A percentile compares a stretch with the other conserved stretches of the same genome.
These are phyloP conservation scores for Hordeum pubiflorum DNA, from an alignment of 202 grass and related monocot species.

Conservation along the genomic window DNA sequence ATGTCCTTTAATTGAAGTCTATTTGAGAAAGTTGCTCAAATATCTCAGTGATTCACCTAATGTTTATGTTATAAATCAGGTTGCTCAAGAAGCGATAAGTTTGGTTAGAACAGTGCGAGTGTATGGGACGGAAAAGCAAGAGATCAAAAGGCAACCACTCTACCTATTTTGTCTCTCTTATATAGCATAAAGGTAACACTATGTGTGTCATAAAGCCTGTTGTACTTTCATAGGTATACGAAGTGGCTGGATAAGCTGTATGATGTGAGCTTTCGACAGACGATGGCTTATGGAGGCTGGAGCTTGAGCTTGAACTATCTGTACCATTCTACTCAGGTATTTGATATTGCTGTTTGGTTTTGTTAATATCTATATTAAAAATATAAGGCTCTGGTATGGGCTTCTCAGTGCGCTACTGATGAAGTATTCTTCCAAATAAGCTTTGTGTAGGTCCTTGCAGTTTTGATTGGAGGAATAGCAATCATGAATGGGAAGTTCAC, in stretches of 20 bases:
- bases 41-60: slow-evolving; percentile 1
- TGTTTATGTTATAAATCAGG: slow-evolving; percentile 42
- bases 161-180: background rate
- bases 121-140: slow-evolving; percentile 89
- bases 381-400: slow-evolving; percentile 1
- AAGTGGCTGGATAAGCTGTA: slow-evolving; percentile 85
- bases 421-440: slow-evolving; percentile 69
- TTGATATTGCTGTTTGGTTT: slow-evolving; percentile 12
- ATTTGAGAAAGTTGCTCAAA: slow-evolving; percentile 17
- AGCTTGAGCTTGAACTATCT: slow-evolving; percentile 95
- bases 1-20: background rate
- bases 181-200: background rate
- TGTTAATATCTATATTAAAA: slow-evolving; percentile 3
- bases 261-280: slow-evolving; percentile 83
- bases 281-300: slow-evolving; percentile 87
- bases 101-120: slow-evolving; percentile 78
- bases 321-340: slow-evolving; percentile 97
- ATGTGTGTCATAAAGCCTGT: slow-evolving; percentile 24
- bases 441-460: slow-evolving; percentile 82
- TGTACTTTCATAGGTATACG: slow-evolving; percentile 65
- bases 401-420: slow-evolving; percentile 30
- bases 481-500: slow-evolving; percentile 83
- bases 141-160: slow-evolving; percentile 62
- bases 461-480: slow-evolving; percentile 87
- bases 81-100: slow-evolving; percentile 86